phyloP scores from a whole-genome alignment of 2,329 filamentous ascomycete species.

The Alternaria triticina region DNA sequence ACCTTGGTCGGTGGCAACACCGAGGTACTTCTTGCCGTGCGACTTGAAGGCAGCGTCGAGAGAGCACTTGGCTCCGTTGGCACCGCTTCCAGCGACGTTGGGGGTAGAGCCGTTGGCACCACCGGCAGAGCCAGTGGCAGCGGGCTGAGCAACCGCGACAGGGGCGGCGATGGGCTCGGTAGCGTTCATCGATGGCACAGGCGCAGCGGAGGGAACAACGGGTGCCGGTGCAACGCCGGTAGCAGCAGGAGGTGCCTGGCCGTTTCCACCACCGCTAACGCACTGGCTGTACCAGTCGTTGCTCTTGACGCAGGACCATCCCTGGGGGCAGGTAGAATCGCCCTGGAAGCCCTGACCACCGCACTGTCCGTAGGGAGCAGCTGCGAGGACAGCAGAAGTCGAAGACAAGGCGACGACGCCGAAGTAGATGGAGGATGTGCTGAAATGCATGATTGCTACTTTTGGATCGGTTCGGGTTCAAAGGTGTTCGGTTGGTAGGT shows the following conservation, averaged over 20 bases:
- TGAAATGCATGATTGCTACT: slow-evolving; percentile 27
- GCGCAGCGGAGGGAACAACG: slow-evolving; percentile 2
- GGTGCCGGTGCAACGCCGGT: slow-evolving; percentile 5
- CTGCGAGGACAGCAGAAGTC: slow-evolving; percentile 37
- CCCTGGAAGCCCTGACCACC: slow-evolving; percentile 53
- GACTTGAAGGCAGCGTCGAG: slow-evolving; percentile 64
- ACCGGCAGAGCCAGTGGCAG: background rate
- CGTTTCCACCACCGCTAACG: slow-evolving; percentile 13
- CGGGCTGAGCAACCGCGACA: background rate
- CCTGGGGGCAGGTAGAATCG: slow-evolving; percentile 48
- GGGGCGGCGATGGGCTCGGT: slow-evolving; percentile 10
- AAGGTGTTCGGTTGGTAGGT: background rate
- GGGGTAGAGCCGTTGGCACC: slow-evolving; percentile 7
- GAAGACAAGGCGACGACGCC: slow-evolving; percentile 35
- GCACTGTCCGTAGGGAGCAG: slow-evolving; percentile 52
- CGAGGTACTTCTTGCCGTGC: slow-evolving; percentile 71
- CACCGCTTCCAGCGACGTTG: slow-evolving; percentile 17
- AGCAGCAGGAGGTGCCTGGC: slow-evolving; percentile 2
- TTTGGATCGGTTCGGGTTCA: background rate
- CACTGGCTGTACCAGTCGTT: slow-evolving; percentile 59
- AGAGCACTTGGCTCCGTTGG: slow-evolving; percentile 32
- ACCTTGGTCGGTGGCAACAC: slow-evolving; percentile 63
- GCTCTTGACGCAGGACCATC: slow-evolving; percentile 47
- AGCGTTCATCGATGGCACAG: slow-evolving; percentile 13
- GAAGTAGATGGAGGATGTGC: slow-evolving; percentile 31